A percentile compares a stretch with the other conserved stretches of the same genome.
Evolutionary conservation across 108 stramenopile genomes (phyloP).

Genomic region (Mediolabrus comicus): DNA sequence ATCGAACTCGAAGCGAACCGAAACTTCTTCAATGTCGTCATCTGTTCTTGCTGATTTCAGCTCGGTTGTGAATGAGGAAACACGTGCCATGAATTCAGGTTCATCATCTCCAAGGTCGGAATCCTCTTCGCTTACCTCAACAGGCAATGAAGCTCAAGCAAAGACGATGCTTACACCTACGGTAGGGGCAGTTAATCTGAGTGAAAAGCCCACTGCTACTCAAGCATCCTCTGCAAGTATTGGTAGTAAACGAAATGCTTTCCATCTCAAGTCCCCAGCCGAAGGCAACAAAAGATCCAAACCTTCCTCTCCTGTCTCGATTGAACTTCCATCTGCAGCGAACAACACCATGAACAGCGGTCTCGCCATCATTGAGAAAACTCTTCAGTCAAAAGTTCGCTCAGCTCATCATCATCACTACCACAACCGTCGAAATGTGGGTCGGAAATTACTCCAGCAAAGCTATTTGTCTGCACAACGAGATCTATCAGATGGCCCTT

Average conservation of each 20-base stretch:
- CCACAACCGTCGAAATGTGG: slow-evolving; percentile 28
- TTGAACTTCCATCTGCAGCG: background rate
- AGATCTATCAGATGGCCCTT: slow-evolving; percentile 12
- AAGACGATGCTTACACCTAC: background rate
- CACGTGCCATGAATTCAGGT: slow-evolving; percentile 6
- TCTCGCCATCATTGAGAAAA: slow-evolving; percentile 34
- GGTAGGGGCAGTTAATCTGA: background rate
- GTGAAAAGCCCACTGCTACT: background rate
- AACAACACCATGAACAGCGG: slow-evolving; percentile 24
- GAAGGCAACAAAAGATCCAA: slow-evolving; percentile 7
- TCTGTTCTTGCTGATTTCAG: slow-evolving; percentile 48
- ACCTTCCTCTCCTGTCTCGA: background rate
- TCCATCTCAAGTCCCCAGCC: background rate
- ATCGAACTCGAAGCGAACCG: slow-evolving; percentile 29
- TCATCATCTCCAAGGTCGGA: slow-evolving; percentile 31
- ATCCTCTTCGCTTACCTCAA: slow-evolving; percentile 21
- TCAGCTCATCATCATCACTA: slow-evolving; percentile 37
- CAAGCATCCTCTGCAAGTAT: background rate
- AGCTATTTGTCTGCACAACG: slow-evolving; percentile 34
- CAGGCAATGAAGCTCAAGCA: background rate
- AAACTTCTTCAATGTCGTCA: slow-evolving; percentile 45
- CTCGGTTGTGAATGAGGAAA: slow-evolving; percentile 43
- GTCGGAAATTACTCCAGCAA: slow-evolving; percentile 40
- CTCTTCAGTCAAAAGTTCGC: slow-evolving; percentile 35
- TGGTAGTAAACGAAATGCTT: slow-evolving; percentile 20